Percentiles rank a stretch among this genome's conserved stretches.
phyloP scores from a whole-genome alignment of 139 green algal species.

The Closterium sp. region DNA sequence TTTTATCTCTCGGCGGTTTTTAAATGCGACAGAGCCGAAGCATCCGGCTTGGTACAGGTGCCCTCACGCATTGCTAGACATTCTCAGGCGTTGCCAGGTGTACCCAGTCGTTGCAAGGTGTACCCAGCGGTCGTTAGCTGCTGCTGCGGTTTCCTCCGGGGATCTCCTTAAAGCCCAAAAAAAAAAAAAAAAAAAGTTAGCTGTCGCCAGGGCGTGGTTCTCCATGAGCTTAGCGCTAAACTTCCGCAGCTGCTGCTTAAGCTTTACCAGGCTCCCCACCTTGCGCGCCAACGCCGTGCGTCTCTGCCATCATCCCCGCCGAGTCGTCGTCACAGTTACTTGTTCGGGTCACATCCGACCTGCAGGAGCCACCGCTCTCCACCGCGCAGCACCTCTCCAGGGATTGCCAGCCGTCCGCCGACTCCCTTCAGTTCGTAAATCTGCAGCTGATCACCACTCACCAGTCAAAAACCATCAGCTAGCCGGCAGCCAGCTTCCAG shows the following conservation, averaged over 20 bases:
- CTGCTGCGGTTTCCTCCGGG: too few species aligned
- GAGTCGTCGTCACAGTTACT: not conserved
- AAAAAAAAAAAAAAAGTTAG: too few species aligned
- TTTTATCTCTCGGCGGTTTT: too few species aligned
- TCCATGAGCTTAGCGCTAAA: not conserved
- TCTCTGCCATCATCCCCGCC: not conserved
- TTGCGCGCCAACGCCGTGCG: not conserved
- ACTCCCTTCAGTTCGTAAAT: not conserved
- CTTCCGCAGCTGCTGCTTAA: not conserved
- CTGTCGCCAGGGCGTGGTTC: not conserved
- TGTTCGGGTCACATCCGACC: not conserved
- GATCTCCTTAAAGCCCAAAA: too few species aligned
- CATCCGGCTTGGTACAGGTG: too few species aligned
- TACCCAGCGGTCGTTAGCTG: not conserved
- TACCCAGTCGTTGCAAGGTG: not conserved
- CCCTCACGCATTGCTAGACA: too few species aligned
- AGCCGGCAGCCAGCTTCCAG: not conserved
- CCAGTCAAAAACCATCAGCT: not conserved
- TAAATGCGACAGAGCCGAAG: too few species aligned
- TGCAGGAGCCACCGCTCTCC: not conserved
- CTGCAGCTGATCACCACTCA: not conserved
- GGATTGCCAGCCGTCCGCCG: not conserved
- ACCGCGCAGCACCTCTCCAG: not conserved
- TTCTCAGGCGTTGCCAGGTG: too few species aligned
- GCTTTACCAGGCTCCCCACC: not conserved